Base-by-base conservation (phyloP, 2,329 filamentous ascomycete species). In the Colletotrichum paranaense region DNA sequence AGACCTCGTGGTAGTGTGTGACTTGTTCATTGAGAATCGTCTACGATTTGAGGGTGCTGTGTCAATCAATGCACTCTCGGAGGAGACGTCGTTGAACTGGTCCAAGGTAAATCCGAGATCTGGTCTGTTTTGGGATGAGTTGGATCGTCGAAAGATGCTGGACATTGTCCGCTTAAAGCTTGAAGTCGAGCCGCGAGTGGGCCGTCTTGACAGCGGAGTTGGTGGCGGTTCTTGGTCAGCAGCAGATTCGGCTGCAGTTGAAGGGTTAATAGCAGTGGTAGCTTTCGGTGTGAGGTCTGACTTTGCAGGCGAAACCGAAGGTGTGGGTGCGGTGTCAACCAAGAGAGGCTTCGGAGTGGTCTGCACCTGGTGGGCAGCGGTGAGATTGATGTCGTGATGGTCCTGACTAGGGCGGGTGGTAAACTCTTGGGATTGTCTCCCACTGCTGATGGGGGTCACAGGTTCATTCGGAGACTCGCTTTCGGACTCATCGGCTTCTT, bases 391-490 rank as follows among this genome's bases (percentile, higher is more conserved):
- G 73, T 81, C 78, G 71, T 81, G 77, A 49, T 77, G 78, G 66
- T 87, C 83, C 76, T 84, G 83, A 64, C 80, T 81, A 67, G 84
- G 83, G 73, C 84, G 79, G 46, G 82, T 80, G 60, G 83, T 83
- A 74, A 91, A 90, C 75, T 90, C 88, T 71, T 87, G 86, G 59
- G 89, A 90, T 77, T 88, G 80, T 63, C 83, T 86, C 74, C 87
- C 86, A 77, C 84, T 84, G 77, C 90, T 91, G 73, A 90, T 87
- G 60, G 90, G 91, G 26, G 90, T 92, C 71, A 90, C 84, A 57
- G 90, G 90, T 76, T 92, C 90, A 82, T 88, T 88, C 68, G 85
- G 83, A 28, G 86, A 87, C 77, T 92, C 90, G 80, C 87, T 91
- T 75, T 88, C 87, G 9, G 89, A 90, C 79, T 92, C 90, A 81